Base-by-base conservation (phyloP, 1,139 yeast species). In the Lodderomyces theae region DNA sequence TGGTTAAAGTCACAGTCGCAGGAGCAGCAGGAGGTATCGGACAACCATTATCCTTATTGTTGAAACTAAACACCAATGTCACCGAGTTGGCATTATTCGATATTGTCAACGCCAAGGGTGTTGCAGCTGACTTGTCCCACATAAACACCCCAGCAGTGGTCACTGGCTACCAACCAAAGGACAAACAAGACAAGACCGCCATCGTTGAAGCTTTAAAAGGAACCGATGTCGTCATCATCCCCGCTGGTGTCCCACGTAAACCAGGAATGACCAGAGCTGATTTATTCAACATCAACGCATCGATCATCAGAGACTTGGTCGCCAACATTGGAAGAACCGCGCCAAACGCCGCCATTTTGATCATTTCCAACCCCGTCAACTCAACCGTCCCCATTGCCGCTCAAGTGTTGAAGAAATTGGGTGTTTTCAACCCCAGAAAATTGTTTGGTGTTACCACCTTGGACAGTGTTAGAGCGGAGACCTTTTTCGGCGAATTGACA, bases 11-110 rank as follows among this genome's bases (percentile, higher is more conserved):
- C 45, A 76, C 88, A 42, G 85, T 83, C 47, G 72, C 84, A 51
- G 89, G 90, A 48, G 89, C 89, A 36, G 85, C 88, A 38, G 89
- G 90, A 49, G 90, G 90, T 49, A 82, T 83, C 55, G 90, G 90
- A 37, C 89, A 82, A 60, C 88, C 89, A 30, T 69, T 83, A 37
- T 82, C 89, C 2, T 65, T 83, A 42, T 66, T 83, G 46, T 66
- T 82, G 50, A 82, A 83, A 57, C 64, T 80, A 42, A 77, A 79
- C 52, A 73, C 77, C 8, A 60, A 66, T 28, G 75, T 82, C 28
- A 66, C 75, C 24, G 78, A 78, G 50, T 67, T 83, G 49, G 69
- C 86, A 4, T 65, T 83, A 23, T 83, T 69, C 52, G 90, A 83
- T 65, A 77, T 83, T 44, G 82, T 80, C 46, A 76, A 80, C 49